Base-by-base conservation (phyloP, 2,329 filamentous ascomycete genomes). In the Neurospora crassa region DNA sequence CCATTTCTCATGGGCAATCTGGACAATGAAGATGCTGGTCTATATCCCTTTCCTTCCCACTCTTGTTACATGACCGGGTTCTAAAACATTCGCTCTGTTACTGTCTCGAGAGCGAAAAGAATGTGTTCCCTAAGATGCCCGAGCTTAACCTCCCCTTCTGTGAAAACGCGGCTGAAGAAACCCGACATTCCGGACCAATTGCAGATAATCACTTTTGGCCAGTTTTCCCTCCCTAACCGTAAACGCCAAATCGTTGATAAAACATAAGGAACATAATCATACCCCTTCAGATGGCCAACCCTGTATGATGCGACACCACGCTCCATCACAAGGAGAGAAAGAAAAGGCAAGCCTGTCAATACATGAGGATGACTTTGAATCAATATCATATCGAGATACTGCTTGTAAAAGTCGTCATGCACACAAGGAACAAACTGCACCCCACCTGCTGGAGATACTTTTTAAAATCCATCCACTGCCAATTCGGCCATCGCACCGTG, bases 281-380 rank as follows among this genome's bases (percentile, higher is more conserved):
- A 37, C 14, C 53, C 53, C 47, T 12, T 59, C 24, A 59, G 24
- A 59, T 59, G 53, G 24, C 53, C 53, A 18, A 59, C 53, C 53
- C 53, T 16, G 53, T 59, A 34, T 18, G 53, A 59, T 34, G 53
- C 14, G 53, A 29, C 18, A 59, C 53, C 24, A 59, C 7, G 53
- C 53, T 18, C 45, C 53, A 34, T 18, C 53, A 59, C 14, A 7
- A 29, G 18, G 14, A 59, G 53, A 53, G 20, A 59, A 74, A 74
- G 73, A 72, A 72, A 72, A 74, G 76, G 71, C 59, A 59, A 74
- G 72, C 71, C 78, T 79, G 79, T 78, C 76, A 75, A 75, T 78
- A 78, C 78, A 79, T 78, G 77, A 74, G 71, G 75, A 76, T 74
- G 74, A 72, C 72, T 59, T 59, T 16, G 70, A 76, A 75, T 72